Percentiles rank a stretch among this genome's conserved stretches.
These are phyloP conservation scores for Liquidambar formosana DNA, from an alignment of 164 flowering plant species.

Conservation along the genomic window DNA sequence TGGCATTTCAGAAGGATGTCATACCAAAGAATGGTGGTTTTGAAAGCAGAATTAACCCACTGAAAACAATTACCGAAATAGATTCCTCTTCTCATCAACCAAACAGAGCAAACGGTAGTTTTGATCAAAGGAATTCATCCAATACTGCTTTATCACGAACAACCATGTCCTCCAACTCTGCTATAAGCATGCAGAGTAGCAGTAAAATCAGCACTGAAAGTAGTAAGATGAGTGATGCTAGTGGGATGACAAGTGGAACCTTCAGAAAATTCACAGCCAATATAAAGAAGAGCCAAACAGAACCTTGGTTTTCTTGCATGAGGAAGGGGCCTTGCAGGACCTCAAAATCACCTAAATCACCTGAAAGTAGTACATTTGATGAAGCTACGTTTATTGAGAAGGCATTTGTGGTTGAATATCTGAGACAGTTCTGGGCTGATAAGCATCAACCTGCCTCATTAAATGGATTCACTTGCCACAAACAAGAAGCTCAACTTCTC, in stretches of 20 bases:
- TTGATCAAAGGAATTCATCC: slow-evolving; percentile 22
- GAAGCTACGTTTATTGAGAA: slow-evolving; percentile 63
- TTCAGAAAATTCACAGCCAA: slow-evolving; percentile 44
- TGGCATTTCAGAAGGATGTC: slow-evolving; percentile 25
- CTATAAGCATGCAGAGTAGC: slow-evolving; percentile 38
- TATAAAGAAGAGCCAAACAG: slow-evolving; percentile 46
- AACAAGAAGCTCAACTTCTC: slow-evolving; percentile 66
- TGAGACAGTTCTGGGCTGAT: slow-evolving; percentile 76
- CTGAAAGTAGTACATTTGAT: slow-evolving; percentile 45
- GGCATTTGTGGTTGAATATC: slow-evolving; percentile 64
- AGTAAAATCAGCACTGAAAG: slow-evolving; percentile 27
- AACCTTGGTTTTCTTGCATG: slow-evolving; percentile 61
- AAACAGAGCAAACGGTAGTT: slow-evolving; percentile 15
- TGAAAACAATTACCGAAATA: slow-evolving; percentile 17
- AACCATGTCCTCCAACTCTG: slow-evolving; percentile 27
- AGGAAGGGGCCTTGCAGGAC: slow-evolving; percentile 56
- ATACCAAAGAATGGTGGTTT: slow-evolving; percentile 14
- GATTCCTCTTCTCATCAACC: slow-evolving; percentile 18
- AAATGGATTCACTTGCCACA: slow-evolving; percentile 69
- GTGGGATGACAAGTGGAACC: slow-evolving; percentile 39
- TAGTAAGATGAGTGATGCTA: slow-evolving; percentile 47
- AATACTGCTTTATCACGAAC: slow-evolving; percentile 27
- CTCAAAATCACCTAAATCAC: slow-evolving; percentile 56
- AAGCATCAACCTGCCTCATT: slow-evolving; percentile 63
- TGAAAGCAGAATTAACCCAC: slow-evolving; percentile 18